Evolutionary conservation across 805 yeast species (phyloP).

Genomic region (Ogataea glucozyma): DNA sequence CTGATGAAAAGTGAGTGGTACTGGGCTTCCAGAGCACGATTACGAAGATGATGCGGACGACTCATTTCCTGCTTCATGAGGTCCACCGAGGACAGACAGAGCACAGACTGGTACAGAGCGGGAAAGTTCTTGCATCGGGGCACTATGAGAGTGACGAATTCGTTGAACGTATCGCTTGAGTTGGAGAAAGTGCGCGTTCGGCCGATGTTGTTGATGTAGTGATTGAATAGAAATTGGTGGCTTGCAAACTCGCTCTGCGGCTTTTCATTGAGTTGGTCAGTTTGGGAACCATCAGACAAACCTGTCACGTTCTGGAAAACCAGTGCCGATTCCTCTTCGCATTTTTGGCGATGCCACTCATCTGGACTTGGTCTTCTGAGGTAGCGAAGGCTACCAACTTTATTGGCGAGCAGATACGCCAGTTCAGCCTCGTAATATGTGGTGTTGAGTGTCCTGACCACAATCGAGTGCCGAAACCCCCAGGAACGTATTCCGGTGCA

Average conservation of each 20-base stretch:
- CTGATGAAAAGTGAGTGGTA: conserved; percentile 18
- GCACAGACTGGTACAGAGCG: conserved; percentile 28
- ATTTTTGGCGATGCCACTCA: too few species aligned
- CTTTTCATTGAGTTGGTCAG: too few species aligned
- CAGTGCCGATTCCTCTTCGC: too few species aligned
- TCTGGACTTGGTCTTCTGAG: too few species aligned
- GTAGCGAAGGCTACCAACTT: background rate
- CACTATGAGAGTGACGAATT: conserved; percentile 29
- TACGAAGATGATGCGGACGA: conserved; percentile 1
- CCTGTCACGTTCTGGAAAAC: too few species aligned
- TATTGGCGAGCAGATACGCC: background rate
- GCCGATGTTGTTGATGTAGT: conserved; percentile 28
- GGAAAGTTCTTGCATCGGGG: conserved; percentile 29
- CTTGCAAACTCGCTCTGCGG: too few species aligned
- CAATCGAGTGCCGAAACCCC: background rate
- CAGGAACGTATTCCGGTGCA: background rate
- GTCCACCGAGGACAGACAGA: conserved; percentile 31
- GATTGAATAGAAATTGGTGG: conserved; percentile 24
- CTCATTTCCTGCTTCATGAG: conserved; percentile 23
- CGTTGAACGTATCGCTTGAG: conserved; percentile 25
- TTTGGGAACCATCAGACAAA: too few species aligned
- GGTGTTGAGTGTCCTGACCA: conserved; percentile 2
- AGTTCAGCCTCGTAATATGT: conserved; percentile 3
- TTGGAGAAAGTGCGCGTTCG: conserved; percentile 27
- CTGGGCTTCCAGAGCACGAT: conserved; percentile 2